Conservation (phyloP, 305 asterid species). For the Rubia tinctorum region DNA sequence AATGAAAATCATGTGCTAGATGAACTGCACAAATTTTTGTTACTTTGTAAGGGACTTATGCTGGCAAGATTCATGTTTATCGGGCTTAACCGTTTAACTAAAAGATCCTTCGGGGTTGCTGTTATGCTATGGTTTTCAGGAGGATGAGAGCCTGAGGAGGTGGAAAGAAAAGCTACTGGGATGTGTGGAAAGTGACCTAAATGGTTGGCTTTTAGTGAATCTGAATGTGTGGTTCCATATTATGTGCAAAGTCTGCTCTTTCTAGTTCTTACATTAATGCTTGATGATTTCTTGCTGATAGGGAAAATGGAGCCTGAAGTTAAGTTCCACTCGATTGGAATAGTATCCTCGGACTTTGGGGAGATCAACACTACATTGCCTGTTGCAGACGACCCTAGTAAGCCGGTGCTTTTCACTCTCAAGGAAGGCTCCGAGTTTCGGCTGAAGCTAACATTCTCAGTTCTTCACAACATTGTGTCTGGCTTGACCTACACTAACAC, state of each 20-base stretch:
- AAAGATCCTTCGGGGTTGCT: background rate
- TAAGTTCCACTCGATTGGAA: constrained; percentile 60
- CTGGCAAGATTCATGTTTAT: background rate
- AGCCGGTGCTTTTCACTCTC: constrained; percentile 48
- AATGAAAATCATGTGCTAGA: background rate
- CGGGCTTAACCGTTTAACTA: background rate
- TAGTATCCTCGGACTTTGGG: constrained; percentile 55
- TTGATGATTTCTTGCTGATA: constrained; percentile 23
- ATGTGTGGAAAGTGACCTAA: constrained; percentile 62
- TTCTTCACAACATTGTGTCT: constrained; percentile 74
- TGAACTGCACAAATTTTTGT: too few relatives aligned
- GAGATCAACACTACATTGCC: constrained; percentile 65
- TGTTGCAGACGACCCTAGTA: constrained; percentile 38
- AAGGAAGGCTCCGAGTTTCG: constrained; percentile 64
- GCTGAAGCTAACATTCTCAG: constrained; percentile 66
- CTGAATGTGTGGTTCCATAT: background rate
- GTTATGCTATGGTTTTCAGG: constrained; percentile 34
- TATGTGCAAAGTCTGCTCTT: background rate
- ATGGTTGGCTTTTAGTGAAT: constrained; percentile 41
- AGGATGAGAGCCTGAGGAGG: constrained; percentile 76
- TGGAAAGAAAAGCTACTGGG: constrained; percentile 89
- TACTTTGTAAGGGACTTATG: background rate
- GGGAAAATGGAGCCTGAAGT: constrained; percentile 77
- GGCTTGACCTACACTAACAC: constrained; percentile 70
- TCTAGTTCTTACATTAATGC: background rate